Evolutionary conservation across 164 flowering plant genomes (phyloP).

Genomic region (Litsea cubeba): DNA sequence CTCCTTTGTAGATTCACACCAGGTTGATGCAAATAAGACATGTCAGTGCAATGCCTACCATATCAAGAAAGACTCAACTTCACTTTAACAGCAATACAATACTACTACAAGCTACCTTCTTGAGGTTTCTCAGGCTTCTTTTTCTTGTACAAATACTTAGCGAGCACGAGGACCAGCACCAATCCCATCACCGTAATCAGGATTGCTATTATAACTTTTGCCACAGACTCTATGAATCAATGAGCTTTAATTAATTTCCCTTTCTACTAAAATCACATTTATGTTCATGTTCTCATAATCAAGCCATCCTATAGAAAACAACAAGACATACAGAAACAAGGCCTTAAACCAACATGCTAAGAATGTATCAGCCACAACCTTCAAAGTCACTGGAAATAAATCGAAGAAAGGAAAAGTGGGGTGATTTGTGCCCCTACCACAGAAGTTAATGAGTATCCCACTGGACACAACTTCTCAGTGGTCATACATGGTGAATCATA

Average conservation of each 20-base stretch:
- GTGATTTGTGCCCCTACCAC: too few relatives aligned
- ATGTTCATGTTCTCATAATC: background rate
- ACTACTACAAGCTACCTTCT: constrained; percentile 7
- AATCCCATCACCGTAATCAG: constrained; percentile 24
- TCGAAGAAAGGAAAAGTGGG: too few relatives aligned
- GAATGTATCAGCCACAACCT: background rate
- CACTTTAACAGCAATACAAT: background rate
- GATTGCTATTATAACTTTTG: constrained; percentile 27
- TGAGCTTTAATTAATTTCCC: background rate
- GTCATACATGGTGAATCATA: too few relatives aligned
- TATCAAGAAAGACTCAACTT: background rate
- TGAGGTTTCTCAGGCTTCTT: constrained; percentile 10
- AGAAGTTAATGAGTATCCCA: too few relatives aligned
- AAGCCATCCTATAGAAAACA: background rate
- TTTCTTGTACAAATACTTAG: constrained; percentile 39
- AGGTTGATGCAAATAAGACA: background rate
- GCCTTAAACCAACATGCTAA: background rate
- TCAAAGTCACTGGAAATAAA: too few relatives aligned
- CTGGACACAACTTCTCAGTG: too few relatives aligned
- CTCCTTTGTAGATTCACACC: constrained; percentile 16
- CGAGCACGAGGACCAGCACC: constrained; percentile 28
- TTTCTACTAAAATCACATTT: background rate
- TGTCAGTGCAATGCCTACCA: background rate
- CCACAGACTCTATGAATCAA: constrained; percentile 32
- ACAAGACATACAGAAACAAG: too few relatives aligned